A percentile compares a stretch with the other conserved stretches of the same genome.
Evolutionary conservation across 495 filamentous ascomycete genomes (phyloP).

Genomic region (Aspergillus taichungensis): DNA sequence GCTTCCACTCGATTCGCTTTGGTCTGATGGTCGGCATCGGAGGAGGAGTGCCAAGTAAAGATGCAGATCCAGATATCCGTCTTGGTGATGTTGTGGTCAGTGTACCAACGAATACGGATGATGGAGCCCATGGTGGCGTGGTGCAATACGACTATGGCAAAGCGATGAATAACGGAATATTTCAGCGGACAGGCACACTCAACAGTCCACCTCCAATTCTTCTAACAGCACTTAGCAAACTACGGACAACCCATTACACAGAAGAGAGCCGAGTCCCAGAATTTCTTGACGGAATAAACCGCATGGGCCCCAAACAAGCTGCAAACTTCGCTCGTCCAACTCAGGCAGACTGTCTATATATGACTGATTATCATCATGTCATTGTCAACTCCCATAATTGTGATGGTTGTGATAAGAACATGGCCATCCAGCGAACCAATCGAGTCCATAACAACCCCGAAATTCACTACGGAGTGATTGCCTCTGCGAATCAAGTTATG

Average conservation of each 20-base stretch:
- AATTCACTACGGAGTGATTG: conserved; percentile 13
- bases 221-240: background rate
- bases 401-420: no score
- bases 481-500: conserved; percentile 15
- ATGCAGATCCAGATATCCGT: conserved; percentile 1
- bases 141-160: background rate
- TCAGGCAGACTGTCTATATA: no score
- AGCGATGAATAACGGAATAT: background rate
- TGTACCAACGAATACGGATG: no score
- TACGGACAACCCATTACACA: background rate
- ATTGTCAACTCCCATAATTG: no score
- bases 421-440: no score
- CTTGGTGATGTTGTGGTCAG: conserved; percentile 5
- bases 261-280: no score
- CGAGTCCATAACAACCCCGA: no score
- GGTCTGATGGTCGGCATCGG: conserved; percentile 31
- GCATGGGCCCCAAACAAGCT: no score
- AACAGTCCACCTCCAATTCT: background rate
- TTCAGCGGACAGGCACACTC: background rate
- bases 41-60: conserved; percentile 18
- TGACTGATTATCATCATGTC: no score
- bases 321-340: no score
- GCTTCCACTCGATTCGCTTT: conserved; percentile 8
- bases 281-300: no score
- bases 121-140: background rate